Conservation (phyloP, 768 basidiomycete species). For the Leccinum variicolor region DNA sequence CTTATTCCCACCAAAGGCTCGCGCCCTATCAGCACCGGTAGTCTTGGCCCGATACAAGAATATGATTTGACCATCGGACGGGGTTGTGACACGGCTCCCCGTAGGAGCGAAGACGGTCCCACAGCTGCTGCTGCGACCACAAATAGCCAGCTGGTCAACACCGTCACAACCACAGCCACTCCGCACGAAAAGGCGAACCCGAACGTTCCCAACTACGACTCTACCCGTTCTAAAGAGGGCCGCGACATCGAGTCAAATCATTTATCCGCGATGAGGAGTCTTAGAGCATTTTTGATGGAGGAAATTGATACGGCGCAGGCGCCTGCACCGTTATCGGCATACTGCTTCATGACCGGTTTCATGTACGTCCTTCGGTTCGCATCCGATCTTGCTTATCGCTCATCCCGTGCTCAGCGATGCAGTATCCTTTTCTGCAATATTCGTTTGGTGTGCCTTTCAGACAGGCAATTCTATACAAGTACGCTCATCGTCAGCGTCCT, state of each 20-base stretch:
- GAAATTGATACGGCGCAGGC: conserved; percentile 31
- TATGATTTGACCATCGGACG: neutral
- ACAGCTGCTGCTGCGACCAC: neutral
- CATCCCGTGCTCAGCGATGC: conserved; percentile 46
- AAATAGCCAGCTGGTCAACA: neutral
- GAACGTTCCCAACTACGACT: neutral
- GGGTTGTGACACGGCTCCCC: neutral
- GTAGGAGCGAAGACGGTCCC: neutral
- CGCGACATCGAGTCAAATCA: conserved; percentile 18
- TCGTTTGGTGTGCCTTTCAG: conserved; percentile 85
- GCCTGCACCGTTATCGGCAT: conserved; percentile 54
- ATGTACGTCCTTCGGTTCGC: conserved; percentile 44
- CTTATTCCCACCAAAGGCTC: conserved; percentile 8
- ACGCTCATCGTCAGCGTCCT: neutral
- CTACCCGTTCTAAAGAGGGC: neutral
- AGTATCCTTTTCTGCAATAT: conserved; percentile 73
- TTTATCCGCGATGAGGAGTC: neutral
- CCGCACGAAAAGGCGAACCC: neutral
- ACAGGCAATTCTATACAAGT: conserved; percentile 76
- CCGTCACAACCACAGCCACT: conserved; percentile 1
- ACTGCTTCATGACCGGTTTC: conserved; percentile 79
- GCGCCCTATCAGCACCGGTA: conserved; percentile 1
- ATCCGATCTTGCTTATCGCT: neutral
- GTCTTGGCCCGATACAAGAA: conserved; percentile 14
- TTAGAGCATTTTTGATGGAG: conserved; percentile 16